A percentile compares a stretch with the other conserved stretches of the same genome.
phyloP scores from a whole-genome alignment of 2,329 filamentous ascomycete species.

The Xylariaceae sp. region DNA sequence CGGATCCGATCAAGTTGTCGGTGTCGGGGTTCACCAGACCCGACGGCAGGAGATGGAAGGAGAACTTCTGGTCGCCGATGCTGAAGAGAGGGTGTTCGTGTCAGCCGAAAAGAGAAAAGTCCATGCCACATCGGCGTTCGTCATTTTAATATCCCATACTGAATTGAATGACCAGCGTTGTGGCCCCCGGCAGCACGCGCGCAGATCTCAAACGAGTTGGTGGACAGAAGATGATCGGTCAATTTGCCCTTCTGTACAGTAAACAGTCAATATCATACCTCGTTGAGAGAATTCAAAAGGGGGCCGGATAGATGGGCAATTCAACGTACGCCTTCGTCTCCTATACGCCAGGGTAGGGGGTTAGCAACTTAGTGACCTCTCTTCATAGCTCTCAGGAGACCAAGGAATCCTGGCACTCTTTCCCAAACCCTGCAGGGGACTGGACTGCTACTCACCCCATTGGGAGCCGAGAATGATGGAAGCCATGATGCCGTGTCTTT shows the following conservation, averaged over 20 bases:
- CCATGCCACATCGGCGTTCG: not conserved
- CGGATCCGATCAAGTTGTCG: slow-evolving; percentile 69
- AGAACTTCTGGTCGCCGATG: slow-evolving; percentile 8
- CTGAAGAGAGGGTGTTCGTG: not conserved
- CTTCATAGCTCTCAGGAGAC: not conserved
- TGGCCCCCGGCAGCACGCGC: slow-evolving; percentile 15
- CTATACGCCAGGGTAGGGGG: slow-evolving; percentile 6
- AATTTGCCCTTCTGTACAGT: slow-evolving; percentile 14
- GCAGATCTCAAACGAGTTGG: slow-evolving; percentile 13
- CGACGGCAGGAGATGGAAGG: slow-evolving; percentile 55
- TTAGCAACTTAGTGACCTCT: slow-evolving; percentile 5
- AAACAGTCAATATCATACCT: slow-evolving; percentile 10
- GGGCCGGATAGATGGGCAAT: slow-evolving; percentile 1
- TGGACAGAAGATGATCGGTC: slow-evolving; percentile 13
- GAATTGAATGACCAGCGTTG: slow-evolving; percentile 17
- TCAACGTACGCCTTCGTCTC: slow-evolving; percentile 15
- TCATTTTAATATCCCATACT: slow-evolving; percentile 6
- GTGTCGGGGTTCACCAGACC: slow-evolving; percentile 67
- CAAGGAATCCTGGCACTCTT: not conserved
- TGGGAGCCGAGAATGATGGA: slow-evolving; percentile 14
- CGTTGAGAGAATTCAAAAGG: not conserved
- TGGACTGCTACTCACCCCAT: slow-evolving; percentile 13
- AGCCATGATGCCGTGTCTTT: slow-evolving; percentile 4
- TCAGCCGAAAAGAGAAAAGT: slow-evolving; percentile 11
- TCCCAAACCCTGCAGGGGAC: not conserved